These are phyloP conservation scores for Pythium vanterpoolii DNA, from an alignment of 352 stramenopile species.

Conservation along the genomic window DNA sequence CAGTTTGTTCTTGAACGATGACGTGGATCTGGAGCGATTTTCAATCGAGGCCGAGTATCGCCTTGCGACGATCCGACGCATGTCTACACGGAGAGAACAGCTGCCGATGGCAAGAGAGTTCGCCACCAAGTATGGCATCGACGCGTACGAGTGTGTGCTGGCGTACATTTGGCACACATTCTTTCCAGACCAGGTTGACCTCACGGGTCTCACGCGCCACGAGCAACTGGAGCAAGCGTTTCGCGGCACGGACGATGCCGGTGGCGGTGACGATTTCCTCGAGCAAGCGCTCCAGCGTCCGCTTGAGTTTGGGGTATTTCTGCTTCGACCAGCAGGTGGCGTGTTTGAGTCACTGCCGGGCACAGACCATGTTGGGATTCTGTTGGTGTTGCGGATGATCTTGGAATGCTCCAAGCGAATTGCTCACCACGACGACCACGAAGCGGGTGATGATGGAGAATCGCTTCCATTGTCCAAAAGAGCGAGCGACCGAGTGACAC, in stretches of 20 bases:
- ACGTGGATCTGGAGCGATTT: constrained; percentile 60
- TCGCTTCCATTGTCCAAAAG: constrained; percentile 50
- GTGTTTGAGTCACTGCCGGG: constrained; percentile 61
- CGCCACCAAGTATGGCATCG: constrained; percentile 62
- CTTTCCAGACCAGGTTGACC: constrained; percentile 5
- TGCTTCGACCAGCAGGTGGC: constrained; percentile 32
- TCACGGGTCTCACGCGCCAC: constrained; percentile 26
- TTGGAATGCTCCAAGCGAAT: constrained; percentile 74
- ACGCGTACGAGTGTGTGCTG: constrained; percentile 60
- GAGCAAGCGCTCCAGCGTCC: constrained; percentile 63
- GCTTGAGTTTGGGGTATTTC: constrained; percentile 47
- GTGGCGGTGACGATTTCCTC: constrained; percentile 42
- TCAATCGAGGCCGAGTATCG: constrained; percentile 47
- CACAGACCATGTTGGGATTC: constrained; percentile 64
- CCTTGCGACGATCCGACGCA: constrained; percentile 35
- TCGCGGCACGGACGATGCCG: constrained; percentile 24
- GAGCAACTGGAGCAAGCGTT: constrained; percentile 73
- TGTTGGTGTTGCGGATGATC: constrained; percentile 67
- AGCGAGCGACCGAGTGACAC: constrained; percentile 48
- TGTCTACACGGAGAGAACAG: constrained; percentile 52
- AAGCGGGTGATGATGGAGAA: background rate
- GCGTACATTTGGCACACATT: constrained; percentile 59
- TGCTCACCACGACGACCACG: constrained; percentile 3
- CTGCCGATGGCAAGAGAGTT: constrained; percentile 49
- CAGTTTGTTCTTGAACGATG: constrained; percentile 52